Evolutionary conservation across 306 rosid species (phyloP).

Genomic region (Cucurbita ficifolia): DNA sequence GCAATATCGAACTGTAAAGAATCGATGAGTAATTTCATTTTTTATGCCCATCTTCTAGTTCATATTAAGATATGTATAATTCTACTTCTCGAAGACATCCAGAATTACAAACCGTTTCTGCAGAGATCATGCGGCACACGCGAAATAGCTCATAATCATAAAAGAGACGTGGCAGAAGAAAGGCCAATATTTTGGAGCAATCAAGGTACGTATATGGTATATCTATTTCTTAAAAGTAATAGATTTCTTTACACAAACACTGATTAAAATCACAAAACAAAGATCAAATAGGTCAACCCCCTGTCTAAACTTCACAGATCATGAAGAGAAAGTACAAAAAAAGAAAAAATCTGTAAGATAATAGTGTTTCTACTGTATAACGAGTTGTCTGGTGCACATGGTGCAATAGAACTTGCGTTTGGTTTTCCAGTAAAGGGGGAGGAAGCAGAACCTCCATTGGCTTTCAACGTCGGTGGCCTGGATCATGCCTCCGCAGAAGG

Average conservation of each 20-base stretch:
- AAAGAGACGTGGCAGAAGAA: neutral
- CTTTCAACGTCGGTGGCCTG: slow-evolving; percentile 56
- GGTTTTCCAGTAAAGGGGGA: slow-evolving; percentile 44
- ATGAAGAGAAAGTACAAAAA: neutral
- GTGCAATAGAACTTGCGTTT: slow-evolving; percentile 55
- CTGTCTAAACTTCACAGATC: neutral
- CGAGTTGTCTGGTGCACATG: slow-evolving; percentile 30
- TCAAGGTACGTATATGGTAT: neutral
- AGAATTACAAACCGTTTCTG: neutral
- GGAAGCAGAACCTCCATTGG: slow-evolving; percentile 58
- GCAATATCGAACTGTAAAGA: neutral
- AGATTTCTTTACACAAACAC: neutral
- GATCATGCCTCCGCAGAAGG: slow-evolving; percentile 64
- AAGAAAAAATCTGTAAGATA: neutral
- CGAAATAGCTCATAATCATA: neutral
- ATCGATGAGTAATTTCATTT: neutral
- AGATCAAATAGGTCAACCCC: neutral
- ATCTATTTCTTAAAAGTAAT: neutral
- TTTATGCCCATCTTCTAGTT: neutral
- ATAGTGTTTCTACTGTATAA: slow-evolving; percentile 7
- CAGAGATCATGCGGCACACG: neutral
- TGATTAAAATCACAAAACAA: neutral
- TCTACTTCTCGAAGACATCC: neutral
- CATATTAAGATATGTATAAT: neutral
- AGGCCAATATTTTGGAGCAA: neutral